Evolutionary conservation across 2,329 filamentous ascomycete species (phyloP).

Genomic region (Colletotrichum gloeosporioides): DNA sequence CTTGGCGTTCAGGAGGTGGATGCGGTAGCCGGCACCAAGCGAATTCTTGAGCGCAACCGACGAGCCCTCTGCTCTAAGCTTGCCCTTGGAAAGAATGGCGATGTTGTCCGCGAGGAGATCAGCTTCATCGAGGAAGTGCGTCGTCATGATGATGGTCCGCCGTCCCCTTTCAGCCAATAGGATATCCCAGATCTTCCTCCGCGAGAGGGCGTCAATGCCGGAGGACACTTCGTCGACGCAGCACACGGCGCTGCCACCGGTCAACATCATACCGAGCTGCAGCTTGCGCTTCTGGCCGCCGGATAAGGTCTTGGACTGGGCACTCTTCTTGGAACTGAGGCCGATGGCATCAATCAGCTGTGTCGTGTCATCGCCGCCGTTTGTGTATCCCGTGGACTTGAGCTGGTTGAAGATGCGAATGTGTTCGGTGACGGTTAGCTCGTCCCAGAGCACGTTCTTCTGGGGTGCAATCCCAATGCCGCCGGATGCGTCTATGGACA

Average conservation of each 20-base stretch:
- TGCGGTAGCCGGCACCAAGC: conserved; percentile 53
- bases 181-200: conserved; percentile 59
- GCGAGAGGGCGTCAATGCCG: conserved; percentile 74
- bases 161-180: conserved; percentile 69
- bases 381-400: conserved; percentile 58
- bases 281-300: conserved; percentile 80
- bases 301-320: conserved; percentile 68
- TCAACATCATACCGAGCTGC: conserved; percentile 81
- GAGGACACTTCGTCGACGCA: conserved; percentile 78
- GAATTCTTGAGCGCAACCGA: conserved; percentile 72
- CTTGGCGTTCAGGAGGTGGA: conserved; percentile 42
- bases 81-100: conserved; percentile 71
- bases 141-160: conserved; percentile 73
- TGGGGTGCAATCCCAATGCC: conserved; percentile 76
- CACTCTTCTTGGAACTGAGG: conserved; percentile 65
- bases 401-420: conserved; percentile 72
- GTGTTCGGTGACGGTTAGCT: conserved; percentile 74
- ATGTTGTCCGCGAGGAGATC: conserved; percentile 76
- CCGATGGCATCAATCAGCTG: conserved; percentile 68
- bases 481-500: conserved; percentile 76
- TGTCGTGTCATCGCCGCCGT: conserved; percentile 47
- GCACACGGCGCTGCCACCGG: conserved; percentile 74
- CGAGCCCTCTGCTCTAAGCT: conserved; percentile 69
- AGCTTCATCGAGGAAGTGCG: conserved; percentile 79
- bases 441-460: conserved; percentile 78